Evolutionary conservation across 768 basidiomycete species (phyloP).

Genomic region (Boletus rubropictus): DNA sequence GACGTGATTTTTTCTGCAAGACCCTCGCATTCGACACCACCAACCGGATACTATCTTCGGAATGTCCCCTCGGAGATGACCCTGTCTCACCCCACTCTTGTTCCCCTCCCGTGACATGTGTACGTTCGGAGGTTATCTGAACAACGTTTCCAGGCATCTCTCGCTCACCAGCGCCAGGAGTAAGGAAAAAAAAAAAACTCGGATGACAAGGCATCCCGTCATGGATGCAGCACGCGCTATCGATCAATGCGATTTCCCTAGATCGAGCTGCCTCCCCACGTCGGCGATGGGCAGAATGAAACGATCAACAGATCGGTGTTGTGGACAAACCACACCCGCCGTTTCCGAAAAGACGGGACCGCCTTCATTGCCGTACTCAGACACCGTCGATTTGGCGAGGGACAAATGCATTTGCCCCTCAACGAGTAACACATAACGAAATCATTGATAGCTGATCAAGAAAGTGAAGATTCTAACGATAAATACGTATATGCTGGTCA

Average conservation of each 20-base stretch:
- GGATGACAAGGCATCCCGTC: conserved; percentile 5
- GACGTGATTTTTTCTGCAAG: too few relatives aligned
- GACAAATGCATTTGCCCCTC: conserved; percentile 14
- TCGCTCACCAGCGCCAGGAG: neutral
- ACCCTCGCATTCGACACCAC: neutral
- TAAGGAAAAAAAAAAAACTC: neutral
- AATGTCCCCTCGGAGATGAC: neutral
- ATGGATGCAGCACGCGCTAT: conserved; percentile 9
- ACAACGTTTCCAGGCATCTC: neutral
- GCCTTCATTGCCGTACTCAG: conserved; percentile 5
- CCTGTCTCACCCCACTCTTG: neutral
- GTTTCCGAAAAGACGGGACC: conserved; percentile 9
- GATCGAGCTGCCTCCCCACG: conserved; percentile 19
- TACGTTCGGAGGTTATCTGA: conserved; percentile 1
- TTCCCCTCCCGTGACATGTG: conserved; percentile 8
- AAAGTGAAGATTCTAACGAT: conserved; percentile 16
- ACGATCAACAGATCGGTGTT: conserved; percentile 17
- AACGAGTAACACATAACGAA: conserved; percentile 10
- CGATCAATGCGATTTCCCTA: conserved; percentile 16
- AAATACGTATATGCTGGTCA: conserved; percentile 17
- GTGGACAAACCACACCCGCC: conserved; percentile 4
- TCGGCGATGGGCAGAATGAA: conserved; percentile 12
- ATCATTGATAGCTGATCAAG: conserved; percentile 27
- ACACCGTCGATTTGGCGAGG: conserved; percentile 4
- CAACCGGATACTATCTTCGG: neutral